Conservation (phyloP, 345 rosid species). For the Dipteronia sinensis region DNA sequence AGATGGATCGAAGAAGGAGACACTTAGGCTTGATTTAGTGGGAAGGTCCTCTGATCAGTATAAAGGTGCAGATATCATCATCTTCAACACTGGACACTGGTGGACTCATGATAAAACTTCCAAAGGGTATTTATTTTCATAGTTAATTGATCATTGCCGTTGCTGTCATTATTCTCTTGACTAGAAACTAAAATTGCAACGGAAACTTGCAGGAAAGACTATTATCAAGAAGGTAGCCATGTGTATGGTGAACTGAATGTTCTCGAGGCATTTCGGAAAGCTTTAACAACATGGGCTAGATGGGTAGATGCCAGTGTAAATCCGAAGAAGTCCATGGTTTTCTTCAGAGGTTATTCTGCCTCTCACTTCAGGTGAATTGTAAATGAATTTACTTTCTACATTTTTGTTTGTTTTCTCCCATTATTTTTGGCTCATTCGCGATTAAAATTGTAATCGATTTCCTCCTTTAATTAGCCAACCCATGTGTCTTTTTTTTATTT, state of each 20-base stretch:
- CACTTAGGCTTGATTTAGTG: constrained; percentile 84
- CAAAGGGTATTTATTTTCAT: constrained; percentile 55
- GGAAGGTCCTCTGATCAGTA: constrained; percentile 74
- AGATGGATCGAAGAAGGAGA: constrained; percentile 67
- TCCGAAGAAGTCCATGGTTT: constrained; percentile 63
- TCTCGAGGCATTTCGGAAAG: constrained; percentile 86
- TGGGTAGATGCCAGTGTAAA: constrained; percentile 87
- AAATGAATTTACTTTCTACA: background rate
- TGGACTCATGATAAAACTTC: constrained; percentile 99
- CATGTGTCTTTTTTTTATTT: background rate
- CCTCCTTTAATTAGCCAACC: too few species aligned
- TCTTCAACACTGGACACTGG: constrained; percentile 98
- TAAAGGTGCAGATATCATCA: constrained; percentile 68
- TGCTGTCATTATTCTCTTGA: background rate
- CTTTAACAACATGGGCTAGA: constrained; percentile 84
- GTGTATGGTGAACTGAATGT: constrained; percentile 76
- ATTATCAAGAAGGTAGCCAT: constrained; percentile 91
- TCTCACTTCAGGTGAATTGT: constrained; percentile 87
- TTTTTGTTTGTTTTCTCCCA: background rate
- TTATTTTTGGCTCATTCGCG: too few species aligned
- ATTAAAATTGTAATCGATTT: too few species aligned
- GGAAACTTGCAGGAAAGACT: constrained; percentile 67
- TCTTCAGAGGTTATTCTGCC: constrained; percentile 90
- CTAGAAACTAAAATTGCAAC: background rate
- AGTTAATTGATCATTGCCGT: background rate